These are phyloP conservation scores for Neurospora cerealis DNA, from an alignment of 495 filamentous ascomycete genomes.

Conservation along the genomic window DNA sequence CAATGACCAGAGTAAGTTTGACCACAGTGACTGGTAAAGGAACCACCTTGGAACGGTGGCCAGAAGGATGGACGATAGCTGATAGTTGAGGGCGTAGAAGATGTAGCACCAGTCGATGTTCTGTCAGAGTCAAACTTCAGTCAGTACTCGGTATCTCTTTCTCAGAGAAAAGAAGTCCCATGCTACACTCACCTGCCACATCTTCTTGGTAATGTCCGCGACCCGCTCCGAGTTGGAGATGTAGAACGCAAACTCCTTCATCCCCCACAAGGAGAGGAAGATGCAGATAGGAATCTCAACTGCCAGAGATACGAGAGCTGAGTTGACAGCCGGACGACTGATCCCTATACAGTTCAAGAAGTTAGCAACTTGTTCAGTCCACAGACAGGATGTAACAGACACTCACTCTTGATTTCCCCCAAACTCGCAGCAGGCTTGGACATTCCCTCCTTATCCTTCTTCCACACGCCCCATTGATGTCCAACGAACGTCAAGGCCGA, in stretches of 20 bases:
- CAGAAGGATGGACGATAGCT: constrained; percentile 53
- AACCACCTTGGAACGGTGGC: constrained; percentile 60
- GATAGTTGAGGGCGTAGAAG: constrained; percentile 57
- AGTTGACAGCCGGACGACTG: constrained; percentile 19
- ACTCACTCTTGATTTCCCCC: neutral
- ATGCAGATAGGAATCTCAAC: constrained; percentile 56
- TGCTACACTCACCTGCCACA: constrained; percentile 42
- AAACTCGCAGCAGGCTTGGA: neutral
- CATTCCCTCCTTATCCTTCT: constrained; percentile 1
- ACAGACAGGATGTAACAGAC: neutral
- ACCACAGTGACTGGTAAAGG: constrained; percentile 52
- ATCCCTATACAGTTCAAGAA: neutral
- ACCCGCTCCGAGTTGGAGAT: constrained; percentile 46
- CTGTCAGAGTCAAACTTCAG: constrained; percentile 3
- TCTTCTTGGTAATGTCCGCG: constrained; percentile 50
- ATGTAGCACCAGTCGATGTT: constrained; percentile 69
- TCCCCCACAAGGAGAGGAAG: constrained; percentile 49
- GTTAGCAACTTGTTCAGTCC: neutral
- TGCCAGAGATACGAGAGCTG: constrained; percentile 42
- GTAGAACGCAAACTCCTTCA: constrained; percentile 48
- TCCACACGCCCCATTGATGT: constrained; percentile 57
- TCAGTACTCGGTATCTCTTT: neutral
- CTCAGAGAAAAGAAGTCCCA: neutral
- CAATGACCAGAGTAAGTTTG: constrained; percentile 57
- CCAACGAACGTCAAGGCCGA: constrained; percentile 57